Evolutionary conservation across 2,329 filamentous ascomycete genomes (phyloP).

Genomic region (Fusarium staphyleae): DNA sequence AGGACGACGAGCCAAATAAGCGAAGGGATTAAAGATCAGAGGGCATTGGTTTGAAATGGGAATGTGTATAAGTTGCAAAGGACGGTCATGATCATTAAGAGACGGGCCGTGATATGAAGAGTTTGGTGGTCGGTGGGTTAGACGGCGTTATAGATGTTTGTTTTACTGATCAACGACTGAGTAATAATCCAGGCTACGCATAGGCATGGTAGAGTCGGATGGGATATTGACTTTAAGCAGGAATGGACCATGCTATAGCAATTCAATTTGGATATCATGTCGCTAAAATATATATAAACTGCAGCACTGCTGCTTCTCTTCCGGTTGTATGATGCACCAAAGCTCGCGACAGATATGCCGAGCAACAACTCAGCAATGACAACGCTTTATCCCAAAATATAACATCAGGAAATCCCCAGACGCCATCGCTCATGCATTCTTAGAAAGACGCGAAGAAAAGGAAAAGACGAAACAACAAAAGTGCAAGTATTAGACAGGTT

Average conservation of each 20-base stretch:
- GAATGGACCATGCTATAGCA: slow-evolving; percentile 7
- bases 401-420: slow-evolving; percentile 30
- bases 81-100: slow-evolving; percentile 6
- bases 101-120: not conserved
- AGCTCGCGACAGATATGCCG: not conserved
- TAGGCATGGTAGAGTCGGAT: slow-evolving; percentile 11
- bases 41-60: not conserved
- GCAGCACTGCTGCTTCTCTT: slow-evolving; percentile 17
- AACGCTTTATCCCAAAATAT: slow-evolving; percentile 24
- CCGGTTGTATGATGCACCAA: not conserved
- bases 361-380: slow-evolving; percentile 7
- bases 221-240: slow-evolving; percentile 4
- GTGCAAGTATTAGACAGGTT: slow-evolving; percentile 18
- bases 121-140: slow-evolving; percentile 17
- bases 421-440: slow-evolving; percentile 44
- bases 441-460: slow-evolving; percentile 3
- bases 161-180: slow-evolving; percentile 5
- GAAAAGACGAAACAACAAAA: slow-evolving; percentile 19
- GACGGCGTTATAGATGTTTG: slow-evolving; percentile 37
- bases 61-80: slow-evolving; percentile 7
- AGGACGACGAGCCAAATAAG: slow-evolving; percentile 39
- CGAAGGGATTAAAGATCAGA: slow-evolving; percentile 14
- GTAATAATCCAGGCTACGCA: not conserved
- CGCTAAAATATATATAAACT: slow-evolving; percentile 19
- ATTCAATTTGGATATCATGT: slow-evolving; percentile 36